Base-by-base conservation (phyloP, 352 stramenopile genomes). In the Thalassiosira exigua region DNA sequence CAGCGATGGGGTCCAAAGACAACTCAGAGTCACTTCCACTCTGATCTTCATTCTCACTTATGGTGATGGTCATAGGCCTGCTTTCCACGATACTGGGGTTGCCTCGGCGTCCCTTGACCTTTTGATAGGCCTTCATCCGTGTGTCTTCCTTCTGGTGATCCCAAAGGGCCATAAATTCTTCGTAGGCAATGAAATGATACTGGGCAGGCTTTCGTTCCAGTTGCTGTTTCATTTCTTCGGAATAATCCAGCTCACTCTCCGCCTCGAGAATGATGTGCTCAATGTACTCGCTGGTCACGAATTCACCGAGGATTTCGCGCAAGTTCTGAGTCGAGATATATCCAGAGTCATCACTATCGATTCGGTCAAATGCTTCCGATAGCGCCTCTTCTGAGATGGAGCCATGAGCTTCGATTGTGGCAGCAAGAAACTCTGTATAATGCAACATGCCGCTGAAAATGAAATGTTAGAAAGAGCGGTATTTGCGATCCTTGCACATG, bases 271-370 rank as follows among this genome's bases (percentile, higher is more conserved):
- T 87, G 44, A 91, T 85, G 22, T 48, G 58, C 39, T 87, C 64
- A 39, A 89, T 69, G 26, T 79, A 86, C 21, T 70, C 32, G 19
- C 75, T 27, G 17, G 78, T 69, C 14, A 91, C 62, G 52, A 82
- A 52, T 30, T 69, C 17, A 57, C 85, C 85, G 12, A 89, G 32
- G 58, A 91, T 87, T 17, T 77, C 57, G 21, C 57, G 33, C 24
- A 89, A 59, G 67, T 91, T 82, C 32, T 79, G 5, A 1, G 51
- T 61, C 33, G 48, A 65, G 50, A 98, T 90, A n/a, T 89, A 94
- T 1, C 94, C 95, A 29, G 90, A 96, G 50, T 96, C 95, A 82
- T 98, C 94, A 46, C 86, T 88, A 73, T 98, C 95, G 19, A 98
- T 79, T 57, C 95, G 85, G 36, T 94, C 85, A 59, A 97, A 97